These are phyloP conservation scores for Luffa acutangula DNA, from an alignment of 306 rosid species.

Conservation along the genomic window DNA sequence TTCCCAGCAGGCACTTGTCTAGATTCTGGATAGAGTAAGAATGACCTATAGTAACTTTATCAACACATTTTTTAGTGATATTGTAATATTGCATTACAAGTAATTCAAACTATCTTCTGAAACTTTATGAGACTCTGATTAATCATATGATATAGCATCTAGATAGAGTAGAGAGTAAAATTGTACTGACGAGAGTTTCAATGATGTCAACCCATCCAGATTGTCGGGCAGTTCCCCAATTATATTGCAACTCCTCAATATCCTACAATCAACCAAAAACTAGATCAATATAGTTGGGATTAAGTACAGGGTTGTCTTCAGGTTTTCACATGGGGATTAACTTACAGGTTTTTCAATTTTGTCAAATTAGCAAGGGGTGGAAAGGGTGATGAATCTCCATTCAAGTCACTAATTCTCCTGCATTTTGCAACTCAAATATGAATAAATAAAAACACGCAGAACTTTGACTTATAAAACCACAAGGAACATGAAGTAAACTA, in stretches of 20 bases:
- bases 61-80: no score
- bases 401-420: slow-evolving; percentile 76
- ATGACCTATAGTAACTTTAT: no score
- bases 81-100: not conserved
- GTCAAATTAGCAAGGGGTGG: slow-evolving; percentile 32
- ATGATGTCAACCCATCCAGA: slow-evolving; percentile 20
- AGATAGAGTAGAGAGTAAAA: not conserved
- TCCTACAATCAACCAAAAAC: slow-evolving; percentile 25
- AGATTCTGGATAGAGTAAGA: no score
- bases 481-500: slow-evolving; percentile 15
- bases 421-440: slow-evolving; percentile 9
- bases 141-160: not conserved
- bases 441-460: not conserved
- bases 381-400: slow-evolving; percentile 33
- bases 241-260: slow-evolving; percentile 60
- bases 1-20: no score
- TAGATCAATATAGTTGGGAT: not conserved
- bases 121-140: not conserved
- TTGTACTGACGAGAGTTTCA: slow-evolving; percentile 36
- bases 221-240: slow-evolving; percentile 33
- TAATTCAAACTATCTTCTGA: not conserved
- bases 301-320: not conserved
- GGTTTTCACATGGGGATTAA: slow-evolving; percentile 1
- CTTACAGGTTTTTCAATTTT: slow-evolving; percentile 32
- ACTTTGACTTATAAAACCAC: not conserved